phyloP scores from a whole-genome alignment of 73 alveolate species.

The Tetrahymena malaccensis region DNA sequence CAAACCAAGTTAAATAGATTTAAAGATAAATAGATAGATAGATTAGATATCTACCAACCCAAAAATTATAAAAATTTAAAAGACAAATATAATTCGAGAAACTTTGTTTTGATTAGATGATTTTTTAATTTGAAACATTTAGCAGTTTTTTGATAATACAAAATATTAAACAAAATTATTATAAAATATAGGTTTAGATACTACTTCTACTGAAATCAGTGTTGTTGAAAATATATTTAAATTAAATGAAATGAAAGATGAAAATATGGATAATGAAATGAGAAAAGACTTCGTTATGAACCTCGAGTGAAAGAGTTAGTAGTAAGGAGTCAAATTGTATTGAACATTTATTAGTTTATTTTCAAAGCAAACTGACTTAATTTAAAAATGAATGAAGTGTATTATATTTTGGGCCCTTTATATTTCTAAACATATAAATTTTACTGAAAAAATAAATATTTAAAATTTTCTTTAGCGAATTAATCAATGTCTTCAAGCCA shows the following conservation, averaged over 20 bases:
- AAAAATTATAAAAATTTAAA: too few relatives aligned
- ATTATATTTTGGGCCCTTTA: neutral
- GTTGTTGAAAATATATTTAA: conserved; percentile 96
- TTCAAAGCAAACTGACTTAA: neutral
- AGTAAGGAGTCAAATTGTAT: neutral
- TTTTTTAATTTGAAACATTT: neutral
- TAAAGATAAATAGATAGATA: too few relatives aligned
- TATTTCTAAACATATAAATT: neutral
- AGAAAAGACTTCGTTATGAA: neutral
- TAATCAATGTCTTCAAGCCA: neutral
- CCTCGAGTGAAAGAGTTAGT: neutral
- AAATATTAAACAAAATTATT: neutral
- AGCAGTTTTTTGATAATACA: neutral
- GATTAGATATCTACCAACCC: neutral
- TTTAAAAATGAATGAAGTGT: neutral
- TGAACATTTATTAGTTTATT: neutral
- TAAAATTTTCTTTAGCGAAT: neutral
- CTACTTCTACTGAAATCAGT: conserved; percentile 94
- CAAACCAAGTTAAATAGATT: too few relatives aligned
- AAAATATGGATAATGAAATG: neutral
- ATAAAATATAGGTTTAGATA: conserved; percentile 55
- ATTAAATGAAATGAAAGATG: conserved; percentile 57
- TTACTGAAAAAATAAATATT: neutral
- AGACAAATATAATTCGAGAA: neutral
- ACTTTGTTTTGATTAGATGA: neutral